A percentile compares a stretch with the other conserved stretches of the same genome.
Conservation (phyloP, 352 stramenopile species). For the Globisporangium orthogonon region DNA sequence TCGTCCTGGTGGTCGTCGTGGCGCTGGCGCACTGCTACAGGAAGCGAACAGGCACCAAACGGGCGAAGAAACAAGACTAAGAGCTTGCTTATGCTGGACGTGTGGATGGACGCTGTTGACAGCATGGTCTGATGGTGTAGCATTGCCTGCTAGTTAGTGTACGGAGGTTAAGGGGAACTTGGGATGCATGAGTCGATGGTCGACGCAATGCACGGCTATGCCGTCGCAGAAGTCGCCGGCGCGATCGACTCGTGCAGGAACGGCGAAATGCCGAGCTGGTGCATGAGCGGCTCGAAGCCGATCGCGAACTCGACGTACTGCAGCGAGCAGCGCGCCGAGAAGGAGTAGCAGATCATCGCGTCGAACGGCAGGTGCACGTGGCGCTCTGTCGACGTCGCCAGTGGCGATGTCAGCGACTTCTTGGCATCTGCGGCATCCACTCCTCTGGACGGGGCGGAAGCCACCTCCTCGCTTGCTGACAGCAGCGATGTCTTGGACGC, state of each 20-base stretch:
- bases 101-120: too few species aligned
- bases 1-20: constrained; percentile 2
- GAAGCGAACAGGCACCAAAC: not conserved
- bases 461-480: constrained; percentile 19
- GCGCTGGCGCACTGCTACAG: not conserved
- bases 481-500: constrained; percentile 49
- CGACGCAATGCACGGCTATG: not conserved
- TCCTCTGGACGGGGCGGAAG: not conserved
- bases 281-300: constrained; percentile 79
- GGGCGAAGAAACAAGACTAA: not conserved
- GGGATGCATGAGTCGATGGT: too few species aligned
- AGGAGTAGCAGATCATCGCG: constrained; percentile 84
- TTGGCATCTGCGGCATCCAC: constrained; percentile 1
- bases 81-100: not conserved
- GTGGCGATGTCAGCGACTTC: not conserved
- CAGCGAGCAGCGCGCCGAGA: constrained; percentile 34
- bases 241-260: constrained; percentile 33
- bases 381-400: constrained; percentile 25
- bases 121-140: too few species aligned
- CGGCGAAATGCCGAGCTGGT: constrained; percentile 47
- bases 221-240: not conserved
- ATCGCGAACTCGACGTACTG: constrained; percentile 88
- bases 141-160: not conserved
- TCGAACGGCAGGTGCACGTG: constrained; percentile 72
- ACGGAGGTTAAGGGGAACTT: not conserved